A percentile compares a stretch with the other conserved stretches of the same genome.
Conservation (phyloP, 805 yeast species). For the Saccharomycopsis malanga region DNA sequence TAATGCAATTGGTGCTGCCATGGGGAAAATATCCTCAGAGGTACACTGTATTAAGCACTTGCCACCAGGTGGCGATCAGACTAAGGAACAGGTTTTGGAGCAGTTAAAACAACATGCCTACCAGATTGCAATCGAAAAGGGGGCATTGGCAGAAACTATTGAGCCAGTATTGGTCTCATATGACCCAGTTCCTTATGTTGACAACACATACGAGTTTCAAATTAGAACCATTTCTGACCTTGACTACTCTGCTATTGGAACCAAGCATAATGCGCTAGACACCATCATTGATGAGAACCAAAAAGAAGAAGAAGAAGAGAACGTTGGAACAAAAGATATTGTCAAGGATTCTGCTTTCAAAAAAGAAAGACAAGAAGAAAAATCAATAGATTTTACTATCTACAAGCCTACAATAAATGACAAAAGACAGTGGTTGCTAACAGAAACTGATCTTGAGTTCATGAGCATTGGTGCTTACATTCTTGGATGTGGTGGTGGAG, state of each 20-base stretch:
- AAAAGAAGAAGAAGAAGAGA: neutral
- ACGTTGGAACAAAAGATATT: conserved; percentile 5
- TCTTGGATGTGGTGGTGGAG: conserved; percentile 48
- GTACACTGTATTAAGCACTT: no score
- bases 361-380: conserved; percentile 14
- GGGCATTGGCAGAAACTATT: conserved; percentile 26
- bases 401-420: conserved; percentile 30
- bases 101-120: no score
- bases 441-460: conserved; percentile 36
- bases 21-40: no score
- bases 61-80: no score
- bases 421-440: conserved; percentile 33
- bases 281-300: conserved; percentile 10
- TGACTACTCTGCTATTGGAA: conserved; percentile 30
- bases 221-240: conserved; percentile 40
- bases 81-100: no score
- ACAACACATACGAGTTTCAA: conserved; percentile 31
- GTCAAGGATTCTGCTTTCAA: conserved; percentile 16
- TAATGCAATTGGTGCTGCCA: no score
- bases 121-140: no score
- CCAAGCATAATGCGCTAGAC: conserved; percentile 1
- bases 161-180: conserved; percentile 26
- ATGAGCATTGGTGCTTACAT: conserved; percentile 40
- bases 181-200: conserved; percentile 31
- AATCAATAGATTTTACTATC: conserved; percentile 24